Evolutionary conservation across 495 filamentous ascomycete genomes (phyloP).

Genomic region (Rhypophila decipiens): DNA sequence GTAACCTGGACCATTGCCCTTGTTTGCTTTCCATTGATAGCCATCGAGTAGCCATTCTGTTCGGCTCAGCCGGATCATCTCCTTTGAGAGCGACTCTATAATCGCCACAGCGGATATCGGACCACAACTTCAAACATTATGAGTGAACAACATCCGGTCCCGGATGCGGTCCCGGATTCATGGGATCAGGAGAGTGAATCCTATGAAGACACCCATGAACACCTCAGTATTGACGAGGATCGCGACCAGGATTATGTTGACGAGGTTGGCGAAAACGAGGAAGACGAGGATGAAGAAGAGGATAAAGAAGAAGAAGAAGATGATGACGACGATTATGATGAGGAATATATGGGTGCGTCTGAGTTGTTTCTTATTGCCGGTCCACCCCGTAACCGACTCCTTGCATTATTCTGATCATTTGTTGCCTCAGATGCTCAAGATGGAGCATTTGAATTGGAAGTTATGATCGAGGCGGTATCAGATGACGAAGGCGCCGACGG

Average conservation of each 20-base stretch:
- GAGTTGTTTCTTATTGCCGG: background rate
- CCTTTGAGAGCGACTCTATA: no score
- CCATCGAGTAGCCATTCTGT: no score
- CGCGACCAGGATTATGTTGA: background rate
- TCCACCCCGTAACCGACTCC: conserved; percentile 4
- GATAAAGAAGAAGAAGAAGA: conserved; percentile 20
- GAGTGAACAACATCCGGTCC: conserved; percentile 1
- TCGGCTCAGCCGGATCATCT: no score
- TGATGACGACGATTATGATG: conserved; percentile 40
- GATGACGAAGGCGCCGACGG: background rate
- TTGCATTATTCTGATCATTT: background rate
- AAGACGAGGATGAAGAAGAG: conserved; percentile 8
- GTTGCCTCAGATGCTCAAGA: conserved; percentile 22
- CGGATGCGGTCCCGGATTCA: no score
- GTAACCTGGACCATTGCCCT: no score
- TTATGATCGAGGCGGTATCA: conserved; percentile 17
- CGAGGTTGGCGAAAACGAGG: conserved; percentile 4
- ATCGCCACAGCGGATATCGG: background rate
- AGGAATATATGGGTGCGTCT: conserved; percentile 36
- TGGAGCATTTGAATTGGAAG: conserved; percentile 26
- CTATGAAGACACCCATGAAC: conserved; percentile 6
- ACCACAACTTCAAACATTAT: background rate
- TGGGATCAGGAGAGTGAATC: conserved; percentile 3
- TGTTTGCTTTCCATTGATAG: no score
- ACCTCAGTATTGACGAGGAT: conserved; percentile 1